A percentile compares a stretch with the other conserved stretches of the same genome.
Evolutionary conservation across 108 stramenopile genomes (phyloP).

Genomic region (Cyclotella baltica): DNA sequence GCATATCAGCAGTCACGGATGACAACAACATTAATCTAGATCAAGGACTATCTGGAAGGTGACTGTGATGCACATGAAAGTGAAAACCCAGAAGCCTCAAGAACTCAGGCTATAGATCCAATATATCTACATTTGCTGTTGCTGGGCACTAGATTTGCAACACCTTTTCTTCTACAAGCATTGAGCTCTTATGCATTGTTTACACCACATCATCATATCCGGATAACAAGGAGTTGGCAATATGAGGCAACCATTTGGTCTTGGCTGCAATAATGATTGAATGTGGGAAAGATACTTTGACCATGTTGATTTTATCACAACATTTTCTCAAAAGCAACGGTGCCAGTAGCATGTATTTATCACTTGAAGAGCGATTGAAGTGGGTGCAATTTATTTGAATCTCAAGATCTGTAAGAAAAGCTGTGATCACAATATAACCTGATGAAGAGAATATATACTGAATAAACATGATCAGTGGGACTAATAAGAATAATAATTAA

Average conservation of each 20-base stretch:
- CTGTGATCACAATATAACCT: too few species aligned
- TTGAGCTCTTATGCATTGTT: constrained; percentile 74
- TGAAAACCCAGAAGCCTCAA: not conserved
- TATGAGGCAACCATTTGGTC: constrained; percentile 17
- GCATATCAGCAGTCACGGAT: constrained; percentile 25
- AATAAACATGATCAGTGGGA: too few species aligned
- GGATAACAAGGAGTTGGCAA: not conserved
- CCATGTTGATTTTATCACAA: constrained; percentile 61
- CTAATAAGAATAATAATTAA: too few species aligned
- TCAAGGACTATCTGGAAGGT: constrained; percentile 34
- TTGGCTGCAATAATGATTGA: constrained; percentile 66
- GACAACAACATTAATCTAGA: constrained; percentile 67
- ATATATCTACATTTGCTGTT: constrained; percentile 60
- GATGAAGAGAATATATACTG: too few species aligned
- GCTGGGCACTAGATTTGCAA: constrained; percentile 87
- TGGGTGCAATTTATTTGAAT: constrained; percentile 79
- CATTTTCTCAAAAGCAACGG: constrained; percentile 21
- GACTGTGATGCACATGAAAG: constrained; percentile 30
- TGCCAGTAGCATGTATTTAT: not conserved
- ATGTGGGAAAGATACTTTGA: constrained; percentile 78
- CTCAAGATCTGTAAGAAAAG: constrained; percentile 78
- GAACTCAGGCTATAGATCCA: constrained; percentile 6
- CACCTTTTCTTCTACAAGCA: constrained; percentile 78
- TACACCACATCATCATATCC: constrained; percentile 41
- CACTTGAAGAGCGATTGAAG: constrained; percentile 38